phyloP scores from a whole-genome alignment of 495 filamentous ascomycete genomes.

The Penicillium cataractarum region DNA sequence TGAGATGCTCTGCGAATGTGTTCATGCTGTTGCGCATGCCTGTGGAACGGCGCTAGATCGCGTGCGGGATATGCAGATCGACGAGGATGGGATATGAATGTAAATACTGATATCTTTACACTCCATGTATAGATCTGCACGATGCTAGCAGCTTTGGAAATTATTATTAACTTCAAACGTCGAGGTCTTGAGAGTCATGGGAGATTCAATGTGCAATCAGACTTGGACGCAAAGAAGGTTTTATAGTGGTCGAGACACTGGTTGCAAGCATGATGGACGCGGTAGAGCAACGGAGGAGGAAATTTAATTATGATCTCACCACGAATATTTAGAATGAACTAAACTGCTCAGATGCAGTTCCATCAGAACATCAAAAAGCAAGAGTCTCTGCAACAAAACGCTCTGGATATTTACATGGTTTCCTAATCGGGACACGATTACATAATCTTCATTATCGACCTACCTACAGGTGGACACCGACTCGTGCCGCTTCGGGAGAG shows the following conservation, averaged over 20 bases:
- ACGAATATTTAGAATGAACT: no score
- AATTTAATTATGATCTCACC: no score
- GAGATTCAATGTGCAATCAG: background rate
- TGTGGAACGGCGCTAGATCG: constrained; percentile 18
- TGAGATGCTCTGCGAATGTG: constrained; percentile 35
- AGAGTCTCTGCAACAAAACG: background rate
- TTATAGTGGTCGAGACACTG: background rate
- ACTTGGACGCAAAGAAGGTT: background rate
- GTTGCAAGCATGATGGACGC: background rate
- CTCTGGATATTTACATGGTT: constrained; percentile 4
- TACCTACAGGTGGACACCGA: constrained; percentile 4
- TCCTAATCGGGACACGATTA: constrained; percentile 21
- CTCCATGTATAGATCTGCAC: background rate
- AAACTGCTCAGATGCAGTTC: no score
- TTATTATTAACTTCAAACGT: background rate
- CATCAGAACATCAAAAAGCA: background rate
- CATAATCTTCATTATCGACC: constrained; percentile 16
- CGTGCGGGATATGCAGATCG: constrained; percentile 12
- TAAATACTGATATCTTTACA: background rate
- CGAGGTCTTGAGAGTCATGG: background rate
- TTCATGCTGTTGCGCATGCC: constrained; percentile 18
- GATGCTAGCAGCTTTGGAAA: background rate
- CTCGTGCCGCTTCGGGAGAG: constrained; percentile 39
- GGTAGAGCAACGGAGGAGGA: background rate
- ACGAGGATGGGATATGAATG: constrained; percentile 11